A percentile compares a stretch with the other conserved stretches of the same genome.
phyloP scores from a whole-genome alignment of 176 grass and related monocot species.

The Phragmites australis region DNA sequence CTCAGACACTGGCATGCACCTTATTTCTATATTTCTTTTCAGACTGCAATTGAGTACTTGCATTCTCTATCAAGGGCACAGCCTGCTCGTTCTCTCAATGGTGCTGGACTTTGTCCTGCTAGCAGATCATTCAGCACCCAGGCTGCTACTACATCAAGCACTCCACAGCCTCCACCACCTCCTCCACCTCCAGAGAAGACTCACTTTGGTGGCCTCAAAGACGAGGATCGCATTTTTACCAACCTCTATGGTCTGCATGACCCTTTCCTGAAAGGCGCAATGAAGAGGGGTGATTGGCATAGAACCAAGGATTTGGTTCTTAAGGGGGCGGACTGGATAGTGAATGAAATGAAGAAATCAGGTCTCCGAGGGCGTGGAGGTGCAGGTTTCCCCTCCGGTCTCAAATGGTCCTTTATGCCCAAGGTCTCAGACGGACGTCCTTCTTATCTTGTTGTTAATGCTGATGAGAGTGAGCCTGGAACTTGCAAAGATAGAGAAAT shows the following conservation, averaged over 20 bases:
- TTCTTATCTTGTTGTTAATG: slow-evolving; percentile 94
- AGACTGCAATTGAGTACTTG: slow-evolving; percentile 44
- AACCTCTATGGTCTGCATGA: slow-evolving; percentile 85
- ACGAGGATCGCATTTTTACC: slow-evolving; percentile 88
- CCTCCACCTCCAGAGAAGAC: slow-evolving; percentile 86
- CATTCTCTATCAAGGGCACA: slow-evolving; percentile 47
- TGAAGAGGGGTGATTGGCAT: slow-evolving; percentile 86
- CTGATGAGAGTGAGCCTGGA: slow-evolving; percentile 96
- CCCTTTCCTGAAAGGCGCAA: slow-evolving; percentile 89
- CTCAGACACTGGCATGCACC: neutral
- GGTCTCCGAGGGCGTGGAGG: slow-evolving; percentile 90
- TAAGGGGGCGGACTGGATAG: slow-evolving; percentile 89
- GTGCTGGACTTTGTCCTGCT: slow-evolving; percentile 22
- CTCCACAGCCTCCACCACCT: slow-evolving; percentile 69
- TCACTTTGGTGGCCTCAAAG: slow-evolving; percentile 76
- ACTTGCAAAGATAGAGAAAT: slow-evolving; percentile 98
- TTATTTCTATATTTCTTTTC: slow-evolving; percentile 17
- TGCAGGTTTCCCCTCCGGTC: slow-evolving; percentile 87
- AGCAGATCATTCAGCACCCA: slow-evolving; percentile 68
- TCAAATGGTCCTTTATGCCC: slow-evolving; percentile 99
- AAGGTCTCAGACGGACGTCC: slow-evolving; percentile 86
- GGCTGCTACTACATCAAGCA: slow-evolving; percentile 58
- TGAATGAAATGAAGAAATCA: slow-evolving; percentile 92
- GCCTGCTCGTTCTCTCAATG: slow-evolving; percentile 45
- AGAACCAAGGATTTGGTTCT: slow-evolving; percentile 87